Percentiles rank a stretch among this genome's conserved stretches.
Conservation (phyloP, 352 stramenopile genomes). For the Thraustochytrium striatum region DNA sequence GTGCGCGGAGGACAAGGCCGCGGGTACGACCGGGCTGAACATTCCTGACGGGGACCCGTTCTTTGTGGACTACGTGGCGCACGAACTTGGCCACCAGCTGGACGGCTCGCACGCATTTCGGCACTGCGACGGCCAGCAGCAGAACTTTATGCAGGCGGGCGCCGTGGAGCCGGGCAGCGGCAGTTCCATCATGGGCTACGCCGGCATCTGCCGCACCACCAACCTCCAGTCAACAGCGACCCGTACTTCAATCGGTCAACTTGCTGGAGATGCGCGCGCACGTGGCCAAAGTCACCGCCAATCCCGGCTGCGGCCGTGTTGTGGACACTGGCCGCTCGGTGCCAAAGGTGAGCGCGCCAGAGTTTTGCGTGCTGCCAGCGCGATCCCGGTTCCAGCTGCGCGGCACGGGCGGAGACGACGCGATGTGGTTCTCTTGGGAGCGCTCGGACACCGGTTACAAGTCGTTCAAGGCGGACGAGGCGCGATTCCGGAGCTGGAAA, state of each 20-base stretch:
- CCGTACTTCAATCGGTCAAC: slow-evolving; percentile 47
- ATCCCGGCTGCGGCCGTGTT: slow-evolving; percentile 2
- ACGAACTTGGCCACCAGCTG: slow-evolving; percentile 45
- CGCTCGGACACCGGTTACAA: slow-evolving; percentile 1
- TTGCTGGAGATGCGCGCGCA: slow-evolving; percentile 34
- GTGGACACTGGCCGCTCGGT: neutral
- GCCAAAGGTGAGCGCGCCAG: neutral
- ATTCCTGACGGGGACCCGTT: slow-evolving; percentile 24
- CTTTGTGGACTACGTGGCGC: slow-evolving; percentile 40
- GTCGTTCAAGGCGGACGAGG: neutral
- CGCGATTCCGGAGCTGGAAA: slow-evolving; percentile 22
- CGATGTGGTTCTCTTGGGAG: no score
- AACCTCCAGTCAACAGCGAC: neutral
- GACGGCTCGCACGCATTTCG: slow-evolving; percentile 11
- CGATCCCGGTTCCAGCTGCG: slow-evolving; percentile 41
- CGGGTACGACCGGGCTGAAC: slow-evolving; percentile 10
- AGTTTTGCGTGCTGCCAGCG: neutral
- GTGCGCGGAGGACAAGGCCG: neutral
- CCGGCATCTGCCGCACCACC: slow-evolving; percentile 20
- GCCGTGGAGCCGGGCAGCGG: slow-evolving; percentile 31
- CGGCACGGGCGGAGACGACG: neutral
- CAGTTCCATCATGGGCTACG: slow-evolving; percentile 48
- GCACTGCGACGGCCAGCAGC: slow-evolving; percentile 22
- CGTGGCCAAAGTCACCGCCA: neutral
- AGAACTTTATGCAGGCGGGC: slow-evolving; percentile 1